These are phyloP conservation scores for Mariannaea sp. DNA, from an alignment of 2,329 filamentous ascomycete genomes.

Conservation along the genomic window DNA sequence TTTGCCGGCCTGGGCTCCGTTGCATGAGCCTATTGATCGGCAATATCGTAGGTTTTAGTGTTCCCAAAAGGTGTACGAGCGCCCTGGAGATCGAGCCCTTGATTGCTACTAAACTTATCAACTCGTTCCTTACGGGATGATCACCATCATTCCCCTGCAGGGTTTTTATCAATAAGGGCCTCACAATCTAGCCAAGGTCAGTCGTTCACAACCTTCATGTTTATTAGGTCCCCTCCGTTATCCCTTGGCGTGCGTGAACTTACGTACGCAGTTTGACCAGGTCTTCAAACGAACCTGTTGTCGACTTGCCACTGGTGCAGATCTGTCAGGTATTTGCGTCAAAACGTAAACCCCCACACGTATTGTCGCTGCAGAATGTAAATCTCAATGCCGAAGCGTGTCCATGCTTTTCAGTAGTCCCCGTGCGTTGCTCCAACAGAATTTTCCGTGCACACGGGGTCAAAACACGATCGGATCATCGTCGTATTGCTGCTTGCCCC, in stretches of 20 bases:
- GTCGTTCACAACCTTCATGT: background rate
- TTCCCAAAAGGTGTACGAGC: background rate
- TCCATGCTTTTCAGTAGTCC: background rate
- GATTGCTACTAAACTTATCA: background rate
- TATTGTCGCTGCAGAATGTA: slow-evolving; percentile 15
- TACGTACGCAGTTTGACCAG: background rate
- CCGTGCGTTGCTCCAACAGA: slow-evolving; percentile 1
- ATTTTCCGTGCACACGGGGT: background rate
- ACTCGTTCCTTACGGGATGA: background rate
- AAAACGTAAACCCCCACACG: slow-evolving; percentile 20
- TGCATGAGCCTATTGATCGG: background rate
- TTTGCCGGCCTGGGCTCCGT: background rate
- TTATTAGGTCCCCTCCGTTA: background rate
- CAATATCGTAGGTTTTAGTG: background rate
- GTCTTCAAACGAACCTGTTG: background rate
- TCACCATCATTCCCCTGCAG: background rate
- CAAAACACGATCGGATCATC: slow-evolving; percentile 16
- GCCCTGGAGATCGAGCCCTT: slow-evolving; percentile 3
- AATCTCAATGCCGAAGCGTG: slow-evolving; percentile 13
- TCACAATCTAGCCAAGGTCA: background rate
- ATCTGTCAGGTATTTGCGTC: slow-evolving; percentile 1
- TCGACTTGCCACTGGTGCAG: slow-evolving; percentile 8
- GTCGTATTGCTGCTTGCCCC: background rate
- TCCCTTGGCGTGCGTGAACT: background rate
- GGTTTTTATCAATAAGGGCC: background rate